phyloP scores from a whole-genome alignment of 2,329 filamentous ascomycete genomes.

The Metarhizium humberi region DNA sequence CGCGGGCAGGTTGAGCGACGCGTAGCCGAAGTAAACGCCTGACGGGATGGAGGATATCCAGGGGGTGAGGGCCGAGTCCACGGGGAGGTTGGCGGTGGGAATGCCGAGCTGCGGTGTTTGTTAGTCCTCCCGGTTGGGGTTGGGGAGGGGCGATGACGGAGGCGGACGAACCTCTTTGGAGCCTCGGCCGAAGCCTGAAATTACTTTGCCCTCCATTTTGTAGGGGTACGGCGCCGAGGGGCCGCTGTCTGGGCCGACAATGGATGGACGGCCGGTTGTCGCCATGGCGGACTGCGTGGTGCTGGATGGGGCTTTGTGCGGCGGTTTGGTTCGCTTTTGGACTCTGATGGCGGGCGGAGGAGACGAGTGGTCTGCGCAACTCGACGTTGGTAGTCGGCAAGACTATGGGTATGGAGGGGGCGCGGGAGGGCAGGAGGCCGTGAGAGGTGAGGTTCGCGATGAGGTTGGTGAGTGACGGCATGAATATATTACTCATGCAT shows the following conservation, averaged over 20 bases:
- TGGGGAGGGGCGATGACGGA: neutral
- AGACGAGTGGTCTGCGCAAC: no score
- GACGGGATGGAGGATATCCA: constrained; percentile 58
- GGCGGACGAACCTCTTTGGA: constrained; percentile 67
- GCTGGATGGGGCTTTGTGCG: neutral
- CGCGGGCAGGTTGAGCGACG: constrained; percentile 54
- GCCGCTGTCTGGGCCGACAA: constrained; percentile 65
- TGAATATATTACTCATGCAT: no score
- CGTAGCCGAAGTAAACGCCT: constrained; percentile 93
- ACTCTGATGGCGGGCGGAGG: no score
- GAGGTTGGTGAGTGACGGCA: no score
- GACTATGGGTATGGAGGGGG: no score
- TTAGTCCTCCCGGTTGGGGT: neutral
- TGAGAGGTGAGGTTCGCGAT: no score
- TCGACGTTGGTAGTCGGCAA: no score
- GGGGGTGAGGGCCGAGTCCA: constrained; percentile 49
- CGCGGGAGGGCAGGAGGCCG: no score
- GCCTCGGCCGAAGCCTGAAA: constrained; percentile 87
- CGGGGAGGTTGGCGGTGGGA: constrained; percentile 86
- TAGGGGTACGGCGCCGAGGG: constrained; percentile 75
- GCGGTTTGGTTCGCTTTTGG: neutral
- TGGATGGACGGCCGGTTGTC: constrained; percentile 43
- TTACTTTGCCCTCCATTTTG: constrained; percentile 74
- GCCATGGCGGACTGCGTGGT: neutral
- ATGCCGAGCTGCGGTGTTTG: constrained; percentile 64